phyloP scores from a whole-genome alignment of 129 eudicot species.

The Tanacetum coccineum region DNA sequence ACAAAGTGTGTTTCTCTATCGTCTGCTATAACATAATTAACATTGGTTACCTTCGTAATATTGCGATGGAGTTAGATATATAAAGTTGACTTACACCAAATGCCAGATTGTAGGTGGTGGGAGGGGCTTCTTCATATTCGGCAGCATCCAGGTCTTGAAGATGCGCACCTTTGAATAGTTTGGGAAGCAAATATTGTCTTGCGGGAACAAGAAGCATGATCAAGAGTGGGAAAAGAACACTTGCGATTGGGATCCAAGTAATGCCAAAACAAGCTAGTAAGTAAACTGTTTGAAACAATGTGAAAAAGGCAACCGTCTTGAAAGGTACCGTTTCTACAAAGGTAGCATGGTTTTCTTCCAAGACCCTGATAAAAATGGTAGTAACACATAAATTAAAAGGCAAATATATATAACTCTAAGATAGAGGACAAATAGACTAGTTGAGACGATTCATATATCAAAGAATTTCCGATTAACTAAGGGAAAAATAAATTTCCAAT shows the following conservation, averaged over 20 bases:
- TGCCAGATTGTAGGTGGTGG: constrained; percentile 59
- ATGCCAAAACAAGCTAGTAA: constrained; percentile 79
- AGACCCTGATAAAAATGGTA: constrained; percentile 42
- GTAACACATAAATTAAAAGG: constrained; percentile 1
- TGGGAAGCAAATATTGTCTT: constrained; percentile 84
- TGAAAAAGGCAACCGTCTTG: constrained; percentile 69
- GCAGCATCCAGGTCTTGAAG: constrained; percentile 98
- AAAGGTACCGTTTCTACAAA: constrained; percentile 94
- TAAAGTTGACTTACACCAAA: constrained; percentile 53
- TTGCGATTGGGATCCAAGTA: constrained; percentile 97
- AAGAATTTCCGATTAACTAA: background rate
- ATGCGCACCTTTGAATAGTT: constrained; percentile 86
- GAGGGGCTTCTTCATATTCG: constrained; percentile 91
- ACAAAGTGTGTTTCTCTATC: background rate
- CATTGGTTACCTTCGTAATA: background rate
- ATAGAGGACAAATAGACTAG: background rate
- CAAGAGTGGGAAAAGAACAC: constrained; percentile 86
- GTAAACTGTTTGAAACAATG: constrained; percentile 77
- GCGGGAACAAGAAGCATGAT: constrained; percentile 97
- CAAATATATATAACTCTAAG: background rate
- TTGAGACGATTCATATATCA: background rate
- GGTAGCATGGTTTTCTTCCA: constrained; percentile 85
- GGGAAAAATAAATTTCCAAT: too few species aligned
- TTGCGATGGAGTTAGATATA: background rate
- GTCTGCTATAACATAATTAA: background rate